Percentiles rank a stretch among this genome's conserved stretches.
Evolutionary conservation across 2,329 filamentous ascomycete species (phyloP).

Genomic region (Akanthomyces muscarius): DNA sequence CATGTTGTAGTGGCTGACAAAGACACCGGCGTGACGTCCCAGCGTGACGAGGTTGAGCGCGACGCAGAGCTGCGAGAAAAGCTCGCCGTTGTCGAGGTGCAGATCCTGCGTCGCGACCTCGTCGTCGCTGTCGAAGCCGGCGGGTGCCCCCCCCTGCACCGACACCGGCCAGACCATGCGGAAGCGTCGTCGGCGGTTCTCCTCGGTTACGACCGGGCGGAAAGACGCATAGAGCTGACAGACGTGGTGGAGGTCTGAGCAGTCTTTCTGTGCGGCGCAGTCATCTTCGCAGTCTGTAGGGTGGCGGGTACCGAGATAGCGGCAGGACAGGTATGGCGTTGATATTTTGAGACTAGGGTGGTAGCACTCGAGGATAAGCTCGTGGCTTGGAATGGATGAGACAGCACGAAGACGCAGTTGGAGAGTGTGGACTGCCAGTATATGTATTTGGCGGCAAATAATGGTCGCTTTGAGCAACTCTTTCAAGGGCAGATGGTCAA

Average conservation of each 20-base stretch:
- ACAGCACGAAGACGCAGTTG: conserved; percentile 29
- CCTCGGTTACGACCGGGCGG: conserved; percentile 56
- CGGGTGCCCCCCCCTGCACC: conserved; percentile 12
- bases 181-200: conserved; percentile 39
- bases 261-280: conserved; percentile 9
- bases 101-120: conserved; percentile 51
- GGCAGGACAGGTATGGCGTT: conserved; percentile 64
- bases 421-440: neutral
- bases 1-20: conserved; percentile 61
- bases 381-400: conserved; percentile 55
- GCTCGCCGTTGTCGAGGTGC: conserved; percentile 63
- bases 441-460: neutral
- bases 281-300: conserved; percentile 28
- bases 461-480: neutral
- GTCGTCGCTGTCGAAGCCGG: conserved; percentile 21
- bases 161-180: conserved; percentile 17
- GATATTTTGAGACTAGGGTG: conserved; percentile 66
- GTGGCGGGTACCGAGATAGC: conserved; percentile 52
- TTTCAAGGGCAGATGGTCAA: neutral
- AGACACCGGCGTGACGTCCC: conserved; percentile 56
- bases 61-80: conserved; percentile 71
- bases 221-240: conserved; percentile 66
- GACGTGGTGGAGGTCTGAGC: conserved; percentile 37
- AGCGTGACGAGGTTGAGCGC: conserved; percentile 63
- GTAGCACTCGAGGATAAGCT: conserved; percentile 74